Evolutionary conservation across 768 basidiomycete species (phyloP).

Genomic region (Leccinum subtestaceum): DNA sequence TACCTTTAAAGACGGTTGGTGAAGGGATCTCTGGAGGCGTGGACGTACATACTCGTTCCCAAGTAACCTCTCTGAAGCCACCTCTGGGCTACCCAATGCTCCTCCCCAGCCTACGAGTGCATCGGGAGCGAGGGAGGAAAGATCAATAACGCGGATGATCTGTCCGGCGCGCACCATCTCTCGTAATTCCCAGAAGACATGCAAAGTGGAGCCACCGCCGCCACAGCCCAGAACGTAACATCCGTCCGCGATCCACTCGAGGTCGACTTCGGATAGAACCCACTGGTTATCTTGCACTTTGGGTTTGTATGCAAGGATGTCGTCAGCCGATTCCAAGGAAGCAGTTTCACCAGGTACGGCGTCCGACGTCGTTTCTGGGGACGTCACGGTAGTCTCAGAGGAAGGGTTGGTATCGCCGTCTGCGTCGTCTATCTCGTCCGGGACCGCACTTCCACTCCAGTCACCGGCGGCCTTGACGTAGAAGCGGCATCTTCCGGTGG

Average conservation of each 20-base stretch:
- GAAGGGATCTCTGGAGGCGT: not conserved
- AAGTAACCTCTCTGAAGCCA: constrained; percentile 36
- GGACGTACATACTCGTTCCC: constrained; percentile 34
- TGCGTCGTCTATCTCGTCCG: constrained; percentile 20
- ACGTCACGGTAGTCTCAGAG: constrained; percentile 3
- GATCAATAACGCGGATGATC: constrained; percentile 44
- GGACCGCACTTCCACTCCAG: constrained; percentile 29
- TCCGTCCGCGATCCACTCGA: constrained; percentile 61
- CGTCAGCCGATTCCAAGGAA: constrained; percentile 17
- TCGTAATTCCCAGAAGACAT: constrained; percentile 47
- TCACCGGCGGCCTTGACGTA: constrained; percentile 64
- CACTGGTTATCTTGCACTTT: constrained; percentile 41
- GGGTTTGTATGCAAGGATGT: constrained; percentile 37
- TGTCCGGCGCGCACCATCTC: constrained; percentile 52
- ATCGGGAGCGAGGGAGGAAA: constrained; percentile 41
- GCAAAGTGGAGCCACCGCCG: constrained; percentile 59
- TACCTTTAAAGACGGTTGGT: constrained; percentile 20
- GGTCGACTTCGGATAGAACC: constrained; percentile 45
- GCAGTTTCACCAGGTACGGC: constrained; percentile 11
- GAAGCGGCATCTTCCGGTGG: constrained; percentile 37
- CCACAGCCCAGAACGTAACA: constrained; percentile 63
- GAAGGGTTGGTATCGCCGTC: constrained; percentile 1
- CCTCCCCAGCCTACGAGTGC: constrained; percentile 42
- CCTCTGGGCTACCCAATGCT: constrained; percentile 43
- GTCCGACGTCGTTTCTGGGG: constrained; percentile 1